phyloP scores from a whole-genome alignment of 1,284 basidiomycete species.

The Paramarasmius palmivorus region DNA sequence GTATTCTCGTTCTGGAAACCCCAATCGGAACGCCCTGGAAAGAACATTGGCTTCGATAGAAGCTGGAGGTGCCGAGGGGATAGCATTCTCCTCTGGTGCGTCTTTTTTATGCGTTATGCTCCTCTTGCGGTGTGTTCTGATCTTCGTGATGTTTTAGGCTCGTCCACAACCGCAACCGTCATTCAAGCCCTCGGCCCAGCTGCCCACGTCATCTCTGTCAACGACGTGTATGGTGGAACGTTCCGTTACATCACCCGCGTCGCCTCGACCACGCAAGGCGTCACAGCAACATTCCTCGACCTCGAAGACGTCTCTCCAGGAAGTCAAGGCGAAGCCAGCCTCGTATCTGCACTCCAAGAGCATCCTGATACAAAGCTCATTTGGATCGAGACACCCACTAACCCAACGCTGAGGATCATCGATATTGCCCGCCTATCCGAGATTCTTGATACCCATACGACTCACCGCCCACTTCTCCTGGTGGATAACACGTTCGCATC shows the following conservation, averaged over 20 bases:
- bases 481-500: conserved; percentile 94
- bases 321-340: conserved; percentile 52
- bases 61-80: conserved; percentile 65
- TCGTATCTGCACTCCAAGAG: conserved; percentile 59
- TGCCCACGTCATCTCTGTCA: conserved; percentile 85
- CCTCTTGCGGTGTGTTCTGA: too few species aligned
- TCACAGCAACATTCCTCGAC: conserved; percentile 86
- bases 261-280: conserved; percentile 68
- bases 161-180: conserved; percentile 84
- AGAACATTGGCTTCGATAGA: conserved; percentile 74
- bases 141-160: conserved; percentile 35
- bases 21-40: conserved; percentile 85
- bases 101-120: too few species aligned
- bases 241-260: conserved; percentile 85
- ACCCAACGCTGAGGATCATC: conserved; percentile 88
- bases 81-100: conserved; percentile 77
- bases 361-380: conserved; percentile 86
- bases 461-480: conserved; percentile 68
- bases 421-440: conserved; percentile 57
- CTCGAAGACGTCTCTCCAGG: conserved; percentile 53
- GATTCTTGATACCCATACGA: conserved; percentile 50
- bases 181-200: conserved; percentile 73
- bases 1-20: conserved; percentile 90
- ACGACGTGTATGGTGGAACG: conserved; percentile 94
- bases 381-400: conserved; percentile 96